These are phyloP conservation scores for Cucurbitaria berberidis DNA, from an alignment of 2,329 filamentous ascomycete genomes.

Conservation along the genomic window DNA sequence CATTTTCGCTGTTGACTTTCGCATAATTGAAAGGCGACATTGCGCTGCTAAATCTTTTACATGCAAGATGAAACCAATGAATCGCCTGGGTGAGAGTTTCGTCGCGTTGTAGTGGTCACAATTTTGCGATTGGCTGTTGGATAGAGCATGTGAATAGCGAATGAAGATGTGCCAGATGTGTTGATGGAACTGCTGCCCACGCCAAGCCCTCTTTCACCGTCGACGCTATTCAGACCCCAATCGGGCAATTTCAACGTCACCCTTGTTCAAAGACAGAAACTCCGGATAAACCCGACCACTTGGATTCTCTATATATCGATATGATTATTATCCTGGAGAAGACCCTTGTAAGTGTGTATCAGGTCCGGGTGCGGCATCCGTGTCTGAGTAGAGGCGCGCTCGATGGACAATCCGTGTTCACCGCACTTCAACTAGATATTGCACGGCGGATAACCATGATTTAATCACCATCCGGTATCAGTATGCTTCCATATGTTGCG, in stretches of 20 bases:
- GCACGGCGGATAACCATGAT: too few species aligned
- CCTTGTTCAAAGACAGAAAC: not conserved
- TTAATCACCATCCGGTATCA: too few species aligned
- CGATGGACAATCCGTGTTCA: not conserved
- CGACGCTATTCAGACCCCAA: not conserved
- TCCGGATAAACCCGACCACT: too few species aligned
- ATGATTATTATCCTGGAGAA: too few species aligned
- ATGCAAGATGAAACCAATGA: not conserved
- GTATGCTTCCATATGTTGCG: too few species aligned
- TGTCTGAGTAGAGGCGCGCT: not conserved
- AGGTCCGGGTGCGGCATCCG: not conserved
- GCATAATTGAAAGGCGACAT: slow-evolving; percentile 11
- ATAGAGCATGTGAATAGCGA: not conserved
- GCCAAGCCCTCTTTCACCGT: not conserved
- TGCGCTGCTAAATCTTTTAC: not conserved
- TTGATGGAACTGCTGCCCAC: not conserved
- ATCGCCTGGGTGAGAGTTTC: not conserved
- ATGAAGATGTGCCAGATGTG: not conserved
- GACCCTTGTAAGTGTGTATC: not conserved
- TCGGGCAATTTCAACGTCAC: not conserved
- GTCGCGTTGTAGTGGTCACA: too few species aligned
- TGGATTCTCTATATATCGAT: too few species aligned
- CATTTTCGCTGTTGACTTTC: slow-evolving; percentile 19
- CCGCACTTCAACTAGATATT: not conserved
- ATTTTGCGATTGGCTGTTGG: too few species aligned